These are phyloP conservation scores for Rhizopogon roseolus DNA, from an alignment of 768 basidiomycete species.

Conservation along the genomic window DNA sequence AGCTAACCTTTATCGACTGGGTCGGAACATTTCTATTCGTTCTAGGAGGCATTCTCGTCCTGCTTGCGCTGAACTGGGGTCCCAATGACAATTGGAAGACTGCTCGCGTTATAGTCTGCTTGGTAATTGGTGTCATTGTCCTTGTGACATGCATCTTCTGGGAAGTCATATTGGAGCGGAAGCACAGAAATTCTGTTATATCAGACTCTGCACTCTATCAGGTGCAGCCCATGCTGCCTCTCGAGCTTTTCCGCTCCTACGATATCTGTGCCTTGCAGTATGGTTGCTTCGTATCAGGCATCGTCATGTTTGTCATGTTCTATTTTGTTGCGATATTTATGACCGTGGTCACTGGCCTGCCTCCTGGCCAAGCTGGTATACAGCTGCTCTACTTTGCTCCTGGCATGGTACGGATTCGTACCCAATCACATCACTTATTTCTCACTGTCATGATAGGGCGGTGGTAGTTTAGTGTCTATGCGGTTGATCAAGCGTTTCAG, in stretches of 20 bases:
- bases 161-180: conserved; percentile 36
- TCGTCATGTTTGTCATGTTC: conserved; percentile 49
- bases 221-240: conserved; percentile 42
- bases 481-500: conserved; percentile 27
- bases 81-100: conserved; percentile 37
- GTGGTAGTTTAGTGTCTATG: conserved; percentile 31
- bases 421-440: neutral
- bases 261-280: conserved; percentile 37
- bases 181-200: neutral
- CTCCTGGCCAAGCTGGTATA: conserved; percentile 36
- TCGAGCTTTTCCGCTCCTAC: conserved; percentile 37
- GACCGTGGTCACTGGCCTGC: conserved; percentile 37
- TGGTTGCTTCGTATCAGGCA: conserved; percentile 36
- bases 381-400: conserved; percentile 52
- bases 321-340: conserved; percentile 53
- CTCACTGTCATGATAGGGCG: conserved; percentile 26
- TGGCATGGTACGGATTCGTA: conserved; percentile 32
- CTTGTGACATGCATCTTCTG: conserved; percentile 36
- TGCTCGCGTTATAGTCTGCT: conserved; percentile 40
- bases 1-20: conserved; percentile 38
- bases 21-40: conserved; percentile 41
- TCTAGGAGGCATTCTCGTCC: conserved; percentile 37
- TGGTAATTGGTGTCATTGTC: conserved; percentile 40
- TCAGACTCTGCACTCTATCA: conserved; percentile 13
- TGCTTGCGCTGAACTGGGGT: conserved; percentile 50